phyloP scores from a whole-genome alignment of 345 rosid genomes.

The Eucalyptus leucophloia region DNA sequence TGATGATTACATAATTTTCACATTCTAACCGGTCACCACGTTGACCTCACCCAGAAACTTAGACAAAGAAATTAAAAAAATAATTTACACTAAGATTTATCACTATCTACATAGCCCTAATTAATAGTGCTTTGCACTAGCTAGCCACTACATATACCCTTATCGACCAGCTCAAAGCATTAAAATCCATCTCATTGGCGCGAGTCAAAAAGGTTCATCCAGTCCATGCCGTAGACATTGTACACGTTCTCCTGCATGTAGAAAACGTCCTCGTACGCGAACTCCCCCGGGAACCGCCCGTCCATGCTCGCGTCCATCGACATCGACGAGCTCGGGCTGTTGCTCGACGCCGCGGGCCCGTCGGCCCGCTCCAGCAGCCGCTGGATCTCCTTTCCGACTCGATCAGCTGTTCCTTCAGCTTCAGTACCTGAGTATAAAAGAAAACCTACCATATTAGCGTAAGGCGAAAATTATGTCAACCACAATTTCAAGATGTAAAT shows the following conservation, averaged over 20 bases:
- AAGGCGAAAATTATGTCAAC: neutral
- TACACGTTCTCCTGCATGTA: constrained; percentile 25
- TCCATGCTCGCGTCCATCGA: constrained; percentile 12
- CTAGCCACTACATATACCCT: neutral
- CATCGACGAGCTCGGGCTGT: constrained; percentile 38
- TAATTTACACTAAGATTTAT: neutral
- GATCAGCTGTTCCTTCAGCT: constrained; percentile 30
- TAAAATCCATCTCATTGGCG: neutral
- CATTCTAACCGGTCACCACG: neutral
- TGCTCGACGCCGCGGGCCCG: constrained; percentile 14
- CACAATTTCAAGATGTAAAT: neutral
- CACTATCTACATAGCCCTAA: neutral
- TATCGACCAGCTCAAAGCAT: neutral
- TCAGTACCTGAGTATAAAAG: constrained; percentile 26
- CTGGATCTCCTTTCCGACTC: constrained; percentile 47
- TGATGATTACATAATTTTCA: neutral
- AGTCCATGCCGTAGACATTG: constrained; percentile 5
- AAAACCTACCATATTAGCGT: neutral
- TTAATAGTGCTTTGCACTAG: neutral
- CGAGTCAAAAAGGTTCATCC: neutral
- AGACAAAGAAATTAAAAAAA: neutral
- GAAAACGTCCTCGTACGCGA: constrained; percentile 24
- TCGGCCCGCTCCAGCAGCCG: constrained; percentile 24
- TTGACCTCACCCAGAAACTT: neutral
- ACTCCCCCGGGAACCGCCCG: constrained; percentile 19